Percentiles rank a stretch among this genome's conserved stretches.
phyloP scores from a whole-genome alignment of 2,329 filamentous ascomycete genomes.

The Hirsutella thompsonii region DNA sequence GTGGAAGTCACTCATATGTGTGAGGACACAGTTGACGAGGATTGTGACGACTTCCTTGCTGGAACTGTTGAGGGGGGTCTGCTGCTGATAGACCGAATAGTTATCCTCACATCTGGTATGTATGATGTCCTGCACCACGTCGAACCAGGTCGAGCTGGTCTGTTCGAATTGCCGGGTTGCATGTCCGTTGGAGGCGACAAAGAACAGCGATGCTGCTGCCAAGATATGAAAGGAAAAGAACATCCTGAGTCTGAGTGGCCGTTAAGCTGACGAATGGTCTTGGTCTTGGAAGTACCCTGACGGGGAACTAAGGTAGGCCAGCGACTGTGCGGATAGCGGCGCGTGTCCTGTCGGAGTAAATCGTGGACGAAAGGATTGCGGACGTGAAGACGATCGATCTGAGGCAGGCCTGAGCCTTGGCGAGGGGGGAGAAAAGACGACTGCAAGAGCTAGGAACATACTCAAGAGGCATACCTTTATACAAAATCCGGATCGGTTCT shows the following conservation, averaged over 20 bases:
- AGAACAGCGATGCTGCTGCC: neutral
- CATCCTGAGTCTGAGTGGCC: neutral
- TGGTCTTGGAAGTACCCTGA: no score
- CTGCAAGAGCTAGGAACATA: no score
- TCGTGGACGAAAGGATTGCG: no score
- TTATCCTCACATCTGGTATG: neutral
- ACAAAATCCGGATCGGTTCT: no score
- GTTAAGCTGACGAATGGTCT: no score
- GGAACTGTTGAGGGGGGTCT: neutral
- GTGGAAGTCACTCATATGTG: neutral
- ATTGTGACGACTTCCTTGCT: neutral
- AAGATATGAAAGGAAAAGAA: neutral
- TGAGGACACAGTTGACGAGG: neutral
- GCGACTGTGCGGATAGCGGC: no score
- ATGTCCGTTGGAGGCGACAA: neutral
- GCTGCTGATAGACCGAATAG: neutral
- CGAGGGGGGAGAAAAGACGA: no score
- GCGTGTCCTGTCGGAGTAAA: no score
- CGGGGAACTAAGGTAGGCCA: no score
- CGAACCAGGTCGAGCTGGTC: neutral
- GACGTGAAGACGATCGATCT: no score
- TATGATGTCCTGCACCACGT: neutral
- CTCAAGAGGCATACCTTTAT: no score
- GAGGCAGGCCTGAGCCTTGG: no score
- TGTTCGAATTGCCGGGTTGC: neutral